These are phyloP conservation scores for Blastosporella zonata DNA, from an alignment of 1,284 basidiomycete genomes.

Conservation along the genomic window DNA sequence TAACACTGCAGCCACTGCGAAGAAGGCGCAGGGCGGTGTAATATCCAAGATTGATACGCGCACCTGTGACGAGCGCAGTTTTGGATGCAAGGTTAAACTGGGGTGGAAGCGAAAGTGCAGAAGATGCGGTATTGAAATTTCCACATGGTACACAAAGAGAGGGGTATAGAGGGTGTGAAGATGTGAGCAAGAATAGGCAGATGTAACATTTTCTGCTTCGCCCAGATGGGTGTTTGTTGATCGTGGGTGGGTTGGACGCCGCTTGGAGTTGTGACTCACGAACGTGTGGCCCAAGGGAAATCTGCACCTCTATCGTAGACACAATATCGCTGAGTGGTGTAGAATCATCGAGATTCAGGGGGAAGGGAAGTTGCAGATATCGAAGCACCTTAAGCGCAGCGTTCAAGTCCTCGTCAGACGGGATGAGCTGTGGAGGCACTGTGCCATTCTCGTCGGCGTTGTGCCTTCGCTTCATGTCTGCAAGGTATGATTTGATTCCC, in stretches of 20 bases:
- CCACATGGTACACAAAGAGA: constrained; percentile 27
- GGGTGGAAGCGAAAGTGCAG: constrained; percentile 22
- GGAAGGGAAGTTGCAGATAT: constrained; percentile 23
- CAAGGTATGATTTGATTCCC: constrained; percentile 22
- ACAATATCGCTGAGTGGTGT: constrained; percentile 19
- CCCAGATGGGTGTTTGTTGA: constrained; percentile 6
- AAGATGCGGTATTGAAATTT: constrained; percentile 27
- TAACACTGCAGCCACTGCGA: constrained; percentile 28
- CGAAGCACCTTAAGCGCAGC: constrained; percentile 25
- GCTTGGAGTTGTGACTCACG: constrained; percentile 8
- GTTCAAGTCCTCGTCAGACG: constrained; percentile 23
- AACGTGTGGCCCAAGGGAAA: constrained; percentile 18
- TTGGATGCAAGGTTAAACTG: constrained; percentile 22
- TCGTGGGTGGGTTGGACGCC: not conserved
- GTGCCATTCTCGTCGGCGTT: constrained; percentile 1
- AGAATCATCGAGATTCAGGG: constrained; percentile 12
- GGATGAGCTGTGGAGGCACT: constrained; percentile 21
- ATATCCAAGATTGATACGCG: constrained; percentile 31
- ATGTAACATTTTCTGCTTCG: constrained; percentile 22
- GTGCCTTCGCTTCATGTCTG: constrained; percentile 14
- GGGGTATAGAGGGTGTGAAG: constrained; percentile 22
- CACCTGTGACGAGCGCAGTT: constrained; percentile 30
- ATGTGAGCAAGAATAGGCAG: constrained; percentile 21
- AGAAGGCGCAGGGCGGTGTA: constrained; percentile 28
- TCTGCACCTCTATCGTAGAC: constrained; percentile 18